These are phyloP conservation scores for Croton setiger DNA, from an alignment of 441 rosid species.

Conservation along the genomic window DNA sequence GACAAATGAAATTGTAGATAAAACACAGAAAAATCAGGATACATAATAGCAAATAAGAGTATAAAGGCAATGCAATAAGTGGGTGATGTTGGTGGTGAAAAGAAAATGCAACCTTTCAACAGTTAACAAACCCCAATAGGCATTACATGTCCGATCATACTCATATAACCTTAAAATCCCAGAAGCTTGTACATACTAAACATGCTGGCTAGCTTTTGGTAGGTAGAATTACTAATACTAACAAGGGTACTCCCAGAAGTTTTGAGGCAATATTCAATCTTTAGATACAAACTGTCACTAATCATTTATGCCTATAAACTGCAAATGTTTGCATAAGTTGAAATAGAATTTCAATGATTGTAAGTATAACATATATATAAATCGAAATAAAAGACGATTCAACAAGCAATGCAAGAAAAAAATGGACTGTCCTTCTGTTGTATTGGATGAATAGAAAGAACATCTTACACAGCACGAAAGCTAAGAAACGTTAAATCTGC, in stretches of 20 bases:
- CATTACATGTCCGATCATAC: not conserved
- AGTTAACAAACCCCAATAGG: not conserved
- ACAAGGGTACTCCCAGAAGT: not conserved
- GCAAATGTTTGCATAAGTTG: not conserved
- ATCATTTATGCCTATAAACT: no score
- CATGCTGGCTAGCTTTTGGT: not conserved
- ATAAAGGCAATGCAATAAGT: not conserved
- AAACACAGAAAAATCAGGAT: not conserved
- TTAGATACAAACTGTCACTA: not conserved
- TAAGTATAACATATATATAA: not conserved
- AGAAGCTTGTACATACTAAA: not conserved
- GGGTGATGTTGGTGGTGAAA: not conserved
- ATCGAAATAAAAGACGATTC: not conserved
- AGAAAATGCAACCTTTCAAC: not conserved
- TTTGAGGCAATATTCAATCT: not conserved
- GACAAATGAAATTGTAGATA: not conserved
- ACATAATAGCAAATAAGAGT: not conserved
- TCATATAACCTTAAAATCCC: not conserved
- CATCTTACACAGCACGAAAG: conserved; percentile 54
- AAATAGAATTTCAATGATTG: not conserved
- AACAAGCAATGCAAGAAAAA: not conserved
- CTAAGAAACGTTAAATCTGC: conserved; percentile 53
- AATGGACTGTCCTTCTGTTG: not conserved
- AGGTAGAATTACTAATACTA: no score
- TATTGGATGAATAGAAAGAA: not conserved